Evolutionary conservation across 768 basidiomycete genomes (phyloP).

Genomic region (Suillus occidentalis): DNA sequence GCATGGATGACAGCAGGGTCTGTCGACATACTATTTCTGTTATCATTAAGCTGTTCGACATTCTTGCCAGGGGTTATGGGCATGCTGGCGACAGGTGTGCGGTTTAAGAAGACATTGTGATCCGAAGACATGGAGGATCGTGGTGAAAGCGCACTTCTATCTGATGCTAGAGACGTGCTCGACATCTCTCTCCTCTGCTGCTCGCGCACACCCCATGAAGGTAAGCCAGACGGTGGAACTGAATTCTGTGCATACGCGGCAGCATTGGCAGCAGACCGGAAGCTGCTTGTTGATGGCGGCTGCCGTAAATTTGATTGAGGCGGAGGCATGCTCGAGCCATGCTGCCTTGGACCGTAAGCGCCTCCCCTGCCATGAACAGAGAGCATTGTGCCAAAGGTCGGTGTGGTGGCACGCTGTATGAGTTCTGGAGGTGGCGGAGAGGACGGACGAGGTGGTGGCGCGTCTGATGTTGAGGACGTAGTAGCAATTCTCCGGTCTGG

Average conservation of each 20-base stretch:
- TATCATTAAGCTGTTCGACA: conserved; percentile 22
- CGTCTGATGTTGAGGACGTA: conserved; percentile 48
- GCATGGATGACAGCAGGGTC: conserved; percentile 93
- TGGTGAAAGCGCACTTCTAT: conserved; percentile 66
- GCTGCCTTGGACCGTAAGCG: conserved; percentile 51
- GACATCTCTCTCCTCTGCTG: conserved; percentile 60
- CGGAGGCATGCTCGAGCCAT: conserved; percentile 78
- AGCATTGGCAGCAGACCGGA: conserved; percentile 71
- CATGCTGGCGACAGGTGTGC: conserved; percentile 33
- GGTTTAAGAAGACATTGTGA: conserved; percentile 50
- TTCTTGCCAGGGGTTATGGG: conserved; percentile 48
- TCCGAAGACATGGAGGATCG: conserved; percentile 85
- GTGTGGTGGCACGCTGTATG: conserved; percentile 88
- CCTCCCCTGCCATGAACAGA: conserved; percentile 51
- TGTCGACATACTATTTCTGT: conserved; percentile 50
- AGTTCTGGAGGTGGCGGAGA: conserved; percentile 94
- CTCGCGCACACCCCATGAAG: conserved; percentile 53
- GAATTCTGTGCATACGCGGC: conserved; percentile 50
- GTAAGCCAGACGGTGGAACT: conserved; percentile 41
- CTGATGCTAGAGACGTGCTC: conserved; percentile 68
- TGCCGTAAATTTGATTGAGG: conserved; percentile 64
- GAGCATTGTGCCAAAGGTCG: conserved; percentile 68
- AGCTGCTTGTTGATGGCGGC: conserved; percentile 78
- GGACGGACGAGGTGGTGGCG: conserved; percentile 81
- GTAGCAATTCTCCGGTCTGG: conserved; percentile 62